Evolutionary conservation across 2,329 filamentous ascomycete species (phyloP), one percentile per base, ranked within the genome.

Genomic region (Sporothrix euskadiensis): DNA sequence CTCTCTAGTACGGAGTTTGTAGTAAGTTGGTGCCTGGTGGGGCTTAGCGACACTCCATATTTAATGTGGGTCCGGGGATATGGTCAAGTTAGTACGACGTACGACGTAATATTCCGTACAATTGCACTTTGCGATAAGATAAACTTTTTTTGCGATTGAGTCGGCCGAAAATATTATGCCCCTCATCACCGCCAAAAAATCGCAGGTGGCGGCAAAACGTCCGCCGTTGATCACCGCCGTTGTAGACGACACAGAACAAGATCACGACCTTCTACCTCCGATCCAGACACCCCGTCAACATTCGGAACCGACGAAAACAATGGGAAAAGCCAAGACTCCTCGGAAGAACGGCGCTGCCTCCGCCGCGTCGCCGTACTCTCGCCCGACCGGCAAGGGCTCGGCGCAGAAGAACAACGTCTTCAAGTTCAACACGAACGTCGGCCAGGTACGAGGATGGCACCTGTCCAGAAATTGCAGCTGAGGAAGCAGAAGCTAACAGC

Each of bases 341-440:
- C 83, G 82, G 77, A 80, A 81, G 77, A 78, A 78, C 32, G 79
- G 77, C 68, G 75, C 77, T 74, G 71, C 71, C 39, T 78, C 80
- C 70, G 78, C 77, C 26, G 78, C 79, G 30, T 77, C 79, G 65
- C 83, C 83, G 19, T 82, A 82, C 75, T 77, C 81, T 44, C 80
- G 80, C 12, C 75, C 75, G 16, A 71, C 73, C 74, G 59, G 75
- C 63, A 65, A 76, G 35, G 76, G 73, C 4, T 72, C 80, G 75
- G 78, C 81, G 10, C 79, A 80, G 73, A 85, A 85, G 79, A 94
- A 97, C 84, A 94, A 93, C 78, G 93, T 98, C 82, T 98, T 98
- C 89, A 97, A 97, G 82, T 97, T 98, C 89, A 97, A 97, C 85
- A 96, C 92, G 78, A 86, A 95, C 81, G 89, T 96, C 77, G 94